phyloP scores from a whole-genome alignment of 441 rosid genomes.

The Flueggea neowawraea region DNA sequence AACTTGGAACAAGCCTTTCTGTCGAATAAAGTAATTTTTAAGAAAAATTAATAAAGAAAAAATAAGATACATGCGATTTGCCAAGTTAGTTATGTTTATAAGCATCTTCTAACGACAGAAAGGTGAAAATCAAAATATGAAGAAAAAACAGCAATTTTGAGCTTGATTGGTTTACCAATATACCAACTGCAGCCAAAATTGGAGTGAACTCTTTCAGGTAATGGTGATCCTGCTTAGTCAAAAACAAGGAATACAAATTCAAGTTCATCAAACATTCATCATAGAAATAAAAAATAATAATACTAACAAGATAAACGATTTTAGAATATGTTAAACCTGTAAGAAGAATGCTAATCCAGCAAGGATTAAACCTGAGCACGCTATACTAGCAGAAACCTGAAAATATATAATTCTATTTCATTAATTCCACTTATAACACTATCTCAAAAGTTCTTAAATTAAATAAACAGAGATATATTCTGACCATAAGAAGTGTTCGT shows the following conservation, averaged over 20 bases:
- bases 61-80: no score
- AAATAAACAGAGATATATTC: constrained; percentile 1
- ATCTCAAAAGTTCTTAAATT: not conserved
- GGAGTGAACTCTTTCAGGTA: constrained; percentile 39
- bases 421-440: no score
- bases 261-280: no score
- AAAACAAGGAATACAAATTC: not conserved
- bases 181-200: constrained; percentile 32
- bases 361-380: constrained; percentile 32
- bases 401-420: not conserved
- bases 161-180: constrained; percentile 31
- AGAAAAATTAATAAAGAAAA: no score
- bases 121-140: no score
- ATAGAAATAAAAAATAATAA: not conserved
- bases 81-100: no score
- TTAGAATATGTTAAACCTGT: constrained; percentile 28
- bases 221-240: constrained; percentile 28
- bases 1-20: no score
- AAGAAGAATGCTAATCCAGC: constrained; percentile 36
- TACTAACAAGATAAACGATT: not conserved
- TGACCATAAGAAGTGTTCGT: constrained; percentile 50
- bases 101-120: no score
- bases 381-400: constrained; percentile 43
- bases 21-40: no score
- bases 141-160: no score